Percentiles rank a stretch among this genome's conserved stretches.
These are phyloP conservation scores for Phytopythium litorale DNA, from an alignment of 352 stramenopile genomes.

Conservation along the genomic window DNA sequence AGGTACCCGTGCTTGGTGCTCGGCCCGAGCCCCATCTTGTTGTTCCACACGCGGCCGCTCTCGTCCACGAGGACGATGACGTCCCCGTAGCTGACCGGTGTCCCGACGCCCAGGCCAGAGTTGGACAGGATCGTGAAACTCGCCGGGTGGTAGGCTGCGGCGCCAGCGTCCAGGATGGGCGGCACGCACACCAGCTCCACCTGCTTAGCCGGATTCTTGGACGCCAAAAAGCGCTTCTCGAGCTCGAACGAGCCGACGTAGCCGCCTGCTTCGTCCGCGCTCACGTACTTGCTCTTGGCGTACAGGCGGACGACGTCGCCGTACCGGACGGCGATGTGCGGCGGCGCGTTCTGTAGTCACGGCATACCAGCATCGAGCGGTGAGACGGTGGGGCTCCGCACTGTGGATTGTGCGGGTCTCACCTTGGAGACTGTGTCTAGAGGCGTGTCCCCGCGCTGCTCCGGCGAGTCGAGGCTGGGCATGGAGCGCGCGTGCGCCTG, in stretches of 20 bases:
- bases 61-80: conserved; percentile 79
- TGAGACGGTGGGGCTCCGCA: background rate
- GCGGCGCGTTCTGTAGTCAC: conserved; percentile 30
- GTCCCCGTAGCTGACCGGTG: conserved; percentile 75
- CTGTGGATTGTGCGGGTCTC: background rate
- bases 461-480: background rate
- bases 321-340: conserved; percentile 65
- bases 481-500: background rate
- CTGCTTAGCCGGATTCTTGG: conserved; percentile 64
- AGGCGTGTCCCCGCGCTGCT: conserved; percentile 11
- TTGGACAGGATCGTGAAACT: conserved; percentile 68
- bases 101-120: conserved; percentile 44
- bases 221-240: conserved; percentile 46
- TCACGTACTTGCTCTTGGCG: conserved; percentile 54
- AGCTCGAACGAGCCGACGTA: conserved; percentile 76
- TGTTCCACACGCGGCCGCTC: conserved; percentile 72
- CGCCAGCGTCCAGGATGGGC: conserved; percentile 33
- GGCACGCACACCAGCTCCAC: conserved; percentile 62
- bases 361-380: background rate
- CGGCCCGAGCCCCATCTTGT: conserved; percentile 76
- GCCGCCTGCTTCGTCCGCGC: conserved; percentile 20
- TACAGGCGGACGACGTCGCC: conserved; percentile 68
- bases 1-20: conserved; percentile 82
- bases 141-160: conserved; percentile 43
- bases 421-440: conserved; percentile 32